Conservation (phyloP, 1,284 basidiomycete genomes). For the Psilocybe mexicana region DNA sequence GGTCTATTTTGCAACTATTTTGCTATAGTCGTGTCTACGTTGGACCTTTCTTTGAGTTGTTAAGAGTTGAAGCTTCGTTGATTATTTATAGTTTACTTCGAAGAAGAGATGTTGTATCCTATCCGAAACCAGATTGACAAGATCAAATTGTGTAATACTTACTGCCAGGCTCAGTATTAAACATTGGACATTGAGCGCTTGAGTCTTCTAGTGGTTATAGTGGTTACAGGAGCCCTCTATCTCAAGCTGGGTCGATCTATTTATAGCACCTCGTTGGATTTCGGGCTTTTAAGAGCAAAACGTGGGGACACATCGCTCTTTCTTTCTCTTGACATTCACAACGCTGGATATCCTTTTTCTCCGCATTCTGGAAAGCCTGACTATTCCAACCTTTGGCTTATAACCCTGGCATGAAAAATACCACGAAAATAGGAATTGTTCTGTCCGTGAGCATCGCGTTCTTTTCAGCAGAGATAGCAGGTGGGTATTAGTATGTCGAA, state of each 20-base stretch:
- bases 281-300: slow-evolving; percentile 1
- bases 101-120: no score
- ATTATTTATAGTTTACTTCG: no score
- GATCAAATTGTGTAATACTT: no score
- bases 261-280: neutral
- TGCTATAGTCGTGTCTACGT: no score
- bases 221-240: no score
- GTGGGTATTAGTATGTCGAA: slow-evolving; percentile 26
- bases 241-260: neutral
- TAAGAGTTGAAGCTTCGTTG: no score
- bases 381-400: neutral
- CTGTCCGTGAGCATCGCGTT: slow-evolving; percentile 43
- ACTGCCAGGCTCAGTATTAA: no score
- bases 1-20: no score
- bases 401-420: slow-evolving; percentile 40
- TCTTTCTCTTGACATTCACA: slow-evolving; percentile 1
- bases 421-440: slow-evolving; percentile 44
- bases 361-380: neutral
- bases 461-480: slow-evolving; percentile 45
- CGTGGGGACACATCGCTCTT: slow-evolving; percentile 5
- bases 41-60: no score
- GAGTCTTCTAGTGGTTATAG: no score
- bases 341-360: neutral
- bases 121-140: no score
- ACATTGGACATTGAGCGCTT: no score